These are phyloP conservation scores for Crithidia expoeki DNA, from an alignment of 208 protist species.

Conservation along the genomic window DNA sequence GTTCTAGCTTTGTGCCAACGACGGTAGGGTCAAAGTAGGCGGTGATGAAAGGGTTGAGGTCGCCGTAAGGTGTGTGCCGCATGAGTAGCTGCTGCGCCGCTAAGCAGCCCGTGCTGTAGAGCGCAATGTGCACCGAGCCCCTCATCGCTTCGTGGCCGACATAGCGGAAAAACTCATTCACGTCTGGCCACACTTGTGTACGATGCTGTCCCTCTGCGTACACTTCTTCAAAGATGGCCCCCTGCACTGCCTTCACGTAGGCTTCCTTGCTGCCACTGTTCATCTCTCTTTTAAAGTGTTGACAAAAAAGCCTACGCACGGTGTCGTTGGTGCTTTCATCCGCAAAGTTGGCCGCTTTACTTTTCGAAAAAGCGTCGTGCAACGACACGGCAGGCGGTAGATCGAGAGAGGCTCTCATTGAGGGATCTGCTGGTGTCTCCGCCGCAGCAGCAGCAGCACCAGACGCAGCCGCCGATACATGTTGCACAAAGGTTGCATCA, in stretches of 20 bases:
- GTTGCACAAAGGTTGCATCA: constrained; percentile 19
- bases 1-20: constrained; percentile 68
- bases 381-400: neutral
- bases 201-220: constrained; percentile 12
- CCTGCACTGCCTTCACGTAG: constrained; percentile 79
- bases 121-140: constrained; percentile 43
- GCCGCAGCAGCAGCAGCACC: constrained; percentile 18
- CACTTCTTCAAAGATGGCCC: constrained; percentile 52
- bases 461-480: constrained; percentile 20
- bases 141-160: neutral
- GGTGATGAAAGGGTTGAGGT: constrained; percentile 69
- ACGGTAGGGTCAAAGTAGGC: constrained; percentile 82
- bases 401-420: neutral
- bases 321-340: constrained; percentile 17
- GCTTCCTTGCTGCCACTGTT: constrained; percentile 21
- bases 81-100: constrained; percentile 82
- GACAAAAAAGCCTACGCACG: constrained; percentile 32
- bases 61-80: constrained; percentile 56
- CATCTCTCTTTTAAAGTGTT: constrained; percentile 29
- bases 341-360: constrained; percentile 3
- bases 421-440: neutral
- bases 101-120: constrained; percentile 83
- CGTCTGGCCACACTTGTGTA: constrained; percentile 54
- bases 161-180: constrained; percentile 35
- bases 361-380: neutral